Percentiles rank a stretch among this genome's conserved stretches.
Conservation (phyloP, 31 red algal genomes). For the Asparagopsis taxiformis region DNA sequence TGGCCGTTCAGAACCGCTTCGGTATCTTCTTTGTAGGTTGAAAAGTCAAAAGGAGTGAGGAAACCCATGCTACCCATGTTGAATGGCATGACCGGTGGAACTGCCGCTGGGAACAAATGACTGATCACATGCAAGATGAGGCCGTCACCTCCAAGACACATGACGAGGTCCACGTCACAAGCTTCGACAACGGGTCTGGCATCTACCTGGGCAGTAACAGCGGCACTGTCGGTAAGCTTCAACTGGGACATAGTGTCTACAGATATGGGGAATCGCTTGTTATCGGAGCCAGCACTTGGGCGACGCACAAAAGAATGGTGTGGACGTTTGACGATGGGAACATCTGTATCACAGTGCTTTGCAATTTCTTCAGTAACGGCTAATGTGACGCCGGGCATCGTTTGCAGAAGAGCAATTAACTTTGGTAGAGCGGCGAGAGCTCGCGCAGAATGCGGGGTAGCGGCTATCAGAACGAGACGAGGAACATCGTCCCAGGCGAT, state of each 20-base stretch:
- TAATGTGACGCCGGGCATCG: conserved; percentile 9
- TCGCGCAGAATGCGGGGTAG: conserved; percentile 16
- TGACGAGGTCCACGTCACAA: conserved; percentile 72
- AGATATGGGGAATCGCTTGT: neutral
- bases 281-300: neutral
- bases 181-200: neutral
- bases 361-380: conserved; percentile 11
- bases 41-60: conserved; percentile 79
- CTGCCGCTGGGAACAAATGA: conserved; percentile 48
- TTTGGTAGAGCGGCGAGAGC: conserved; percentile 22
- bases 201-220: neutral
- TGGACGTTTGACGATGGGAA: conserved; percentile 5
- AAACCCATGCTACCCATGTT: conserved; percentile 84
- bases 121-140: conserved; percentile 78
- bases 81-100: conserved; percentile 76
- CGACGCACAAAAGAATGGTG: neutral
- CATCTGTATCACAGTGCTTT: neutral
- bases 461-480: conserved; percentile 37
- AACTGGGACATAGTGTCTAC: conserved; percentile 10
- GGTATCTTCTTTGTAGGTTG: conserved; percentile 17
- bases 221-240: conserved; percentile 13
- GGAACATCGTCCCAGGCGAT: conserved; percentile 35
- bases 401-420: conserved; percentile 11
- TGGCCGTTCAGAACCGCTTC: conserved; percentile 28
- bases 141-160: conserved; percentile 86